Evolutionary conservation across 176 grass and related monocot species (phyloP).

Genomic region (Themeda triandra): DNA sequence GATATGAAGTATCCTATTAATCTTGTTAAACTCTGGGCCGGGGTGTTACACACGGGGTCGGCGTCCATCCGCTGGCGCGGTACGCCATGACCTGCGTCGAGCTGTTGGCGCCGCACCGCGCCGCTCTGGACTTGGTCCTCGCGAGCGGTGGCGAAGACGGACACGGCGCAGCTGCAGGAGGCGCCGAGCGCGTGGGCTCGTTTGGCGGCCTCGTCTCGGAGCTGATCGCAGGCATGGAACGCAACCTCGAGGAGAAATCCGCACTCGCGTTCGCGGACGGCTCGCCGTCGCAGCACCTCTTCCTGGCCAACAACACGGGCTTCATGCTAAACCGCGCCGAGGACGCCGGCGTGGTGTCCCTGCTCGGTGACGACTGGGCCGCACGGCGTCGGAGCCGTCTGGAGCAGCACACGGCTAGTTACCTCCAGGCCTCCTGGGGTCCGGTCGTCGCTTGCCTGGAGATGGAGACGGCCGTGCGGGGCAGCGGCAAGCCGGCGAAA

Average conservation of each 20-base stretch:
- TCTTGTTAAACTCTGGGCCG: too few relatives aligned
- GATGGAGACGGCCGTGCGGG: background rate
- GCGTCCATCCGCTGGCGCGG: slow-evolving; percentile 22
- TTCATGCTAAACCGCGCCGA: background rate
- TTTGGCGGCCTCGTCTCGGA: background rate
- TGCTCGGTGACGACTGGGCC: slow-evolving; percentile 24
- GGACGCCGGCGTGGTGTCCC: background rate
- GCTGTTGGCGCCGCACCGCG: background rate
- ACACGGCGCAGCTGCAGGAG: background rate
- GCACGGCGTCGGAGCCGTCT: background rate
- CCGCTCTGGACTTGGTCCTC: background rate
- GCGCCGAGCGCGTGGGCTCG: background rate
- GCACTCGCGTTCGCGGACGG: background rate
- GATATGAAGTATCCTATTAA: too few relatives aligned
- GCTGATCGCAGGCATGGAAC: slow-evolving; percentile 4
- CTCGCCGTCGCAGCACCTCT: slow-evolving; percentile 1
- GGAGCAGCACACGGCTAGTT: background rate
- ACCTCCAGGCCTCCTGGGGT: slow-evolving; percentile 4
- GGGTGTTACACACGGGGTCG: background rate
- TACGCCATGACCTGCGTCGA: slow-evolving; percentile 17
- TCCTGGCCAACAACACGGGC: slow-evolving; percentile 3
- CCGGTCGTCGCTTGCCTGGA: slow-evolving; percentile 23
- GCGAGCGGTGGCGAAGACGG: background rate
- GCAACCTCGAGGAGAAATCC: slow-evolving; percentile 8
- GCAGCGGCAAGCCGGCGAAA: slow-evolving; percentile 11